Evolutionary conservation across 2,329 filamentous ascomycete species (phyloP).

Genomic region (Penicillium digitatum): DNA sequence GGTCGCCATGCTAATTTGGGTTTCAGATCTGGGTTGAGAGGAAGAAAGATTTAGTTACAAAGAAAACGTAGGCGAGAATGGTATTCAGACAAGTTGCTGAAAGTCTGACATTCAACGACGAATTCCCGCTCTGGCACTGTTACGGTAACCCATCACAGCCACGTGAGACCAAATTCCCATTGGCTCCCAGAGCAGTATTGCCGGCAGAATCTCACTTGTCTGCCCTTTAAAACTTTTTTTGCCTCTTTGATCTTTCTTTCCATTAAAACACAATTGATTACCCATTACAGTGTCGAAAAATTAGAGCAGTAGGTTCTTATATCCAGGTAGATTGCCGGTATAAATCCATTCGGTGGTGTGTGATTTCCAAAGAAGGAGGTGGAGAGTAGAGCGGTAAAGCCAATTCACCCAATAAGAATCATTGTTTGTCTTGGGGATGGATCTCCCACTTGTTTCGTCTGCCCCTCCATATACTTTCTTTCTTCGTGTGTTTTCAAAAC

Average conservation of each 20-base stretch:
- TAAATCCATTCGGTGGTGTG: neutral
- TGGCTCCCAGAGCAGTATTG: neutral
- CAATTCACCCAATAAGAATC: neutral
- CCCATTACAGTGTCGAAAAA: too few species aligned
- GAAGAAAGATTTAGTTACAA: neutral
- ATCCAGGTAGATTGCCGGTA: too few species aligned
- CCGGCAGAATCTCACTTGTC: neutral
- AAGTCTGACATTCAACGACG: neutral
- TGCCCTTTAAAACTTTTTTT: neutral
- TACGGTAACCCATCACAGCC: neutral
- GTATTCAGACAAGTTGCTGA: neutral
- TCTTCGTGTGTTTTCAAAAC: neutral
- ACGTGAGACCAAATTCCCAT: neutral
- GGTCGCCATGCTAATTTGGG: slow-evolving; percentile 14
- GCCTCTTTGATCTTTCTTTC: neutral
- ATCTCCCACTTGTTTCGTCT: slow-evolving; percentile 4
- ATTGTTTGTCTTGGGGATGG: neutral
- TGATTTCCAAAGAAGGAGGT: neutral
- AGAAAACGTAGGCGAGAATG: neutral
- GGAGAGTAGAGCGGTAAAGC: neutral
- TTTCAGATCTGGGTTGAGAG: neutral
- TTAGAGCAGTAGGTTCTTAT: neutral
- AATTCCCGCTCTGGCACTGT: neutral
- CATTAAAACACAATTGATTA: neutral
- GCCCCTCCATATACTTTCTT: slow-evolving; percentile 7